These are phyloP conservation scores for Kernera saxatilis DNA, from an alignment of 345 rosid species.

Conservation along the genomic window DNA sequence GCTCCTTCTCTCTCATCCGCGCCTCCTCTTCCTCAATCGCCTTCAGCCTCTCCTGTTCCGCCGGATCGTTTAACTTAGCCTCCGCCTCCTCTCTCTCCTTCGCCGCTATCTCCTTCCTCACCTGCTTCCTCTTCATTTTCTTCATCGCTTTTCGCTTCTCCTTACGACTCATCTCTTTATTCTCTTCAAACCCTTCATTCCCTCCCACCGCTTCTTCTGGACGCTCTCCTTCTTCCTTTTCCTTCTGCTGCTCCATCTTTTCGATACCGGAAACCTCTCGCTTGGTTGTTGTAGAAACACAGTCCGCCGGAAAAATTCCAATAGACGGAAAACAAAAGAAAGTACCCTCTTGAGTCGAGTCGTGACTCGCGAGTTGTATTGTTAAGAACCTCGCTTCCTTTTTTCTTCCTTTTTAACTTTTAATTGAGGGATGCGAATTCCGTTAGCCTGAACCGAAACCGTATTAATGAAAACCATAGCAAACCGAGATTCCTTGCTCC, in stretches of 20 bases:
- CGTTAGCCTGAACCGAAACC: constrained; percentile 12
- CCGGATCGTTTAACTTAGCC: constrained; percentile 59
- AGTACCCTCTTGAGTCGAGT: not conserved
- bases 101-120: constrained; percentile 65
- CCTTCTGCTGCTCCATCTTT: not conserved
- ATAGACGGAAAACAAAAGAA: not conserved
- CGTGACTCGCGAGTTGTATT: not conserved
- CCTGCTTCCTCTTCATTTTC: constrained; percentile 73
- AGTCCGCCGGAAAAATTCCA: not conserved
- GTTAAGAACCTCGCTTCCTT: too few relatives aligned
- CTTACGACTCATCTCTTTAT: constrained; percentile 38
- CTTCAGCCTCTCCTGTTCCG: constrained; percentile 46
- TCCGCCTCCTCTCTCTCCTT: constrained; percentile 62
- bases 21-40: constrained; percentile 61
- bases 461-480: not conserved
- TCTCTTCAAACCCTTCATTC: constrained; percentile 9
- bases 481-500: constrained; percentile 16
- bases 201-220: not conserved
- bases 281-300: not conserved
- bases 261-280: constrained; percentile 9
- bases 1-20: constrained; percentile 46
- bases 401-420: not conserved
- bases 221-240: not conserved
- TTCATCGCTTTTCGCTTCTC: constrained; percentile 78
- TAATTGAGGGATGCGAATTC: not conserved